phyloP scores from a whole-genome alignment of 768 basidiomycete genomes.

The Mrakia blollopis region DNA sequence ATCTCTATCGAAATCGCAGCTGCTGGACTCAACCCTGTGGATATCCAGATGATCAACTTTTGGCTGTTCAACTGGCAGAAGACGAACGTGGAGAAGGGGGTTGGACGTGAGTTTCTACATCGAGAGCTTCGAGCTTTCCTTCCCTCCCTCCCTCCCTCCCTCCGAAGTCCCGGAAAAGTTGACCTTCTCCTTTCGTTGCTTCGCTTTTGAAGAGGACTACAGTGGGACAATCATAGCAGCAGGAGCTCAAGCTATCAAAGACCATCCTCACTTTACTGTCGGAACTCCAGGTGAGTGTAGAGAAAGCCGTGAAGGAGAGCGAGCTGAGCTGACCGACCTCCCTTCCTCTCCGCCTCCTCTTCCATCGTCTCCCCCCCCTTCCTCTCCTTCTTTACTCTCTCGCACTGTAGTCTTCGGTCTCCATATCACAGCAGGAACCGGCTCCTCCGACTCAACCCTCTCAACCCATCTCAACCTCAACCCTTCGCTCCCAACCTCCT shows the following conservation, averaged over 20 bases:
- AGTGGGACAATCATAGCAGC: background rate
- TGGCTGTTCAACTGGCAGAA: constrained; percentile 13
- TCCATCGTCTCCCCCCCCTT: too few species aligned
- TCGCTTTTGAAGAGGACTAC: background rate
- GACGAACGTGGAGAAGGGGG: background rate
- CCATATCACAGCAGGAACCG: background rate
- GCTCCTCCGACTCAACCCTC: background rate
- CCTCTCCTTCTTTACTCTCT: background rate
- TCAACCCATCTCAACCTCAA: constrained; percentile 44
- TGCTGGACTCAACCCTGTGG: constrained; percentile 8
- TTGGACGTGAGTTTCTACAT: constrained; percentile 10
- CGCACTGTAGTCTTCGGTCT: constrained; percentile 15
- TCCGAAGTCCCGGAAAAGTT: background rate
- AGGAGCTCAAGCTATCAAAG: too few species aligned
- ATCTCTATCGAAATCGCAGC: background rate
- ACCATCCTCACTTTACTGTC: too few species aligned
- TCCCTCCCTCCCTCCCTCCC: background rate
- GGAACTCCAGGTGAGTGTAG: too few species aligned
- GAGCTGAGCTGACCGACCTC: background rate
- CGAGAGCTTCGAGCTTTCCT: too few species aligned
- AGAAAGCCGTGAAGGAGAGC: too few species aligned
- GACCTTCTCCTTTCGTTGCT: background rate
- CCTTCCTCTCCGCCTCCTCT: background rate
- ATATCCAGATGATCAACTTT: constrained; percentile 19
- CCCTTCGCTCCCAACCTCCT: constrained; percentile 42